These are phyloP conservation scores for Populus deltoides DNA, from an alignment of 345 rosid genomes.

Conservation along the genomic window DNA sequence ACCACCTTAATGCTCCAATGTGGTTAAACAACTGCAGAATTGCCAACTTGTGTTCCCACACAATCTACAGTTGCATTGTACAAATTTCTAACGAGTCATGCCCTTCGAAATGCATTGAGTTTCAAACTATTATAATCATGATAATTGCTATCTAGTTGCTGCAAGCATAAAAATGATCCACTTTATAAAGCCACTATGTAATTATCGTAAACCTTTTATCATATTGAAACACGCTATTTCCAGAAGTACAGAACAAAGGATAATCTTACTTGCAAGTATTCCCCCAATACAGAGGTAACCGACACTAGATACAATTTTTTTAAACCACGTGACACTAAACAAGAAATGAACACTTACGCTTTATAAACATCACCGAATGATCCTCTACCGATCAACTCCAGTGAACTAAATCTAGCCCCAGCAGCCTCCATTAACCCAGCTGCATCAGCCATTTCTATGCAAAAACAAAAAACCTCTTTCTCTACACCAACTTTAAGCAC, in stretches of 20 bases:
- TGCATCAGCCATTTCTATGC: slow-evolving; percentile 63
- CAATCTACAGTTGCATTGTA: neutral
- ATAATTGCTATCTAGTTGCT: neutral
- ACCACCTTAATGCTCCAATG: neutral
- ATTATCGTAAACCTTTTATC: too few species aligned
- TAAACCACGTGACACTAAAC: neutral
- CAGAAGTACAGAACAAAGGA: neutral
- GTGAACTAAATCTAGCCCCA: slow-evolving; percentile 70
- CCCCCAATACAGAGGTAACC: neutral
- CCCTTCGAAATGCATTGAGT: neutral
- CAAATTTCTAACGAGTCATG: neutral
- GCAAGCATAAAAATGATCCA: neutral
- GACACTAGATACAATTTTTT: neutral
- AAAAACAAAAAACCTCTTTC: slow-evolving; percentile 7
- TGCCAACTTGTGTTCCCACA: neutral
- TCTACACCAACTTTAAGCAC: neutral
- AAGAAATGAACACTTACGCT: slow-evolving; percentile 60
- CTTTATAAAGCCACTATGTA: neutral
- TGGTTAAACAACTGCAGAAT: neutral
- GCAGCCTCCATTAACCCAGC: slow-evolving; percentile 78
- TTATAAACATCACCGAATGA: slow-evolving; percentile 97
- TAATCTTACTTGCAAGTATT: neutral
- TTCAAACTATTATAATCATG: neutral
- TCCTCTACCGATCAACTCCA: slow-evolving; percentile 93
- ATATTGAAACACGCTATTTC: too few species aligned